Percentiles rank a stretch among this genome's conserved stretches.
phyloP scores from a whole-genome alignment of 495 filamentous ascomycete genomes.

The Neurospora discreta region DNA sequence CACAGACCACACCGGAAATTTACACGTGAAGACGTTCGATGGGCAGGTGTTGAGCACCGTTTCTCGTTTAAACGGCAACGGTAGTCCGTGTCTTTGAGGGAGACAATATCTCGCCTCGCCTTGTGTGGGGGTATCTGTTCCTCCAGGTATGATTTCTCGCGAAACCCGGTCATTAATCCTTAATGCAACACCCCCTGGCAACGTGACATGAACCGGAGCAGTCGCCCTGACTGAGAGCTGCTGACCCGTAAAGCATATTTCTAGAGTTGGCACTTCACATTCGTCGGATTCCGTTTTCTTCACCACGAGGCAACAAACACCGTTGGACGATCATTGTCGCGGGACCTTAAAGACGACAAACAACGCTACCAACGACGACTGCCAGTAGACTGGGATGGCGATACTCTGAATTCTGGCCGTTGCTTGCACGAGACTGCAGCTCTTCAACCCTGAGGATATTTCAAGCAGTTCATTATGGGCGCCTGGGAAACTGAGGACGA shows the following conservation, averaged over 20 bases:
- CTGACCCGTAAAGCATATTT: not conserved
- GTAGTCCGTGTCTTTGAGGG: not conserved
- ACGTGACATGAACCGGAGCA: not conserved
- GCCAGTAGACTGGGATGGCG: constrained; percentile 3
- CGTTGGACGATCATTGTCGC: not conserved
- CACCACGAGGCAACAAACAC: not conserved
- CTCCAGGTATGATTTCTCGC: not conserved
- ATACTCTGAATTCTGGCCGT: constrained; percentile 8
- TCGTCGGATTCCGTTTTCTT: constrained; percentile 4
- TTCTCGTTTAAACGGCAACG: not conserved
- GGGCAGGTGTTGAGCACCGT: not conserved
- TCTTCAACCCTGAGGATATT: not conserved
- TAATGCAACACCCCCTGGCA: not conserved
- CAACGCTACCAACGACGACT: not conserved
- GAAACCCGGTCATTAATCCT: not conserved
- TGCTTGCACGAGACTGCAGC: constrained; percentile 5
- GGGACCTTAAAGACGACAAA: not conserved
- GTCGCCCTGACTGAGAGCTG: not conserved
- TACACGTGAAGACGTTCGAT: not conserved
- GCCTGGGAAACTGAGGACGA: constrained; percentile 48
- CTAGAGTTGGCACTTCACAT: not conserved
- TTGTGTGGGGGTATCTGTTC: not conserved
- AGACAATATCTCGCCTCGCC: not conserved
- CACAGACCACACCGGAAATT: not conserved
- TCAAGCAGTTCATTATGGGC: constrained; percentile 22